phyloP scores from a whole-genome alignment of 352 stramenopile species.

The Phytophthora lateralis region DNA sequence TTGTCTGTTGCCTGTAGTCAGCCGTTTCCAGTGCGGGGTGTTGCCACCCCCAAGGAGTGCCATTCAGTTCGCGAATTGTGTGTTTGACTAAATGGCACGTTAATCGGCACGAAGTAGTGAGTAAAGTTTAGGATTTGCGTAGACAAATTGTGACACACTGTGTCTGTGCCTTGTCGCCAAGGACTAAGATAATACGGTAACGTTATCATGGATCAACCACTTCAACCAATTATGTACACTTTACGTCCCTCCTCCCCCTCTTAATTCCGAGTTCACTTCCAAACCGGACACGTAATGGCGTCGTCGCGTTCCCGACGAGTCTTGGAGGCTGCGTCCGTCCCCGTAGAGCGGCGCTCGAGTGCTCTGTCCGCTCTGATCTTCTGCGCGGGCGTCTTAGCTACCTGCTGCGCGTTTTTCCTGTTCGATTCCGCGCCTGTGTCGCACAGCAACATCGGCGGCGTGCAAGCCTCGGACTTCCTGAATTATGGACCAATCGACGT shows the following conservation, averaged over 20 bases:
- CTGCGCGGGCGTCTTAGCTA: slow-evolving; percentile 15
- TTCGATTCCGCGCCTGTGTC: slow-evolving; percentile 28
- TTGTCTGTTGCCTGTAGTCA: no score
- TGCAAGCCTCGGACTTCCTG: slow-evolving; percentile 56
- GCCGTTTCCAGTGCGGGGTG: no score
- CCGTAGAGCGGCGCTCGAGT: neutral
- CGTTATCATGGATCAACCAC: no score
- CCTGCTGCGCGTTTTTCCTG: slow-evolving; percentile 15
- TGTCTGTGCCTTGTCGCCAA: no score
- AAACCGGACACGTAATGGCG: slow-evolving; percentile 22
- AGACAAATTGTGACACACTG: no score
- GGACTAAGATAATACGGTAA: no score
- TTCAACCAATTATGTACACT: neutral
- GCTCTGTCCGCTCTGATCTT: slow-evolving; percentile 4
- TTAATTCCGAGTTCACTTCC: slow-evolving; percentile 13
- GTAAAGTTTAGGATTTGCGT: no score
- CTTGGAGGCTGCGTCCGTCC: slow-evolving; percentile 1
- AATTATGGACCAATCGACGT: slow-evolving; percentile 92
- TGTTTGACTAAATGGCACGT: no score
- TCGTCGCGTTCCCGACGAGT: slow-evolving; percentile 24
- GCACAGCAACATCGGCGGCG: slow-evolving; percentile 70
- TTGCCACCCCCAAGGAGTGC: no score
- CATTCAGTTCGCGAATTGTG: no score
- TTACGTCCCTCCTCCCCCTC: neutral
- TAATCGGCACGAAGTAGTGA: no score